Percentiles rank a stretch among this genome's conserved stretches.
These are phyloP conservation scores for Leccinum rimulosum DNA, from an alignment of 768 basidiomycete genomes.

Conservation along the genomic window DNA sequence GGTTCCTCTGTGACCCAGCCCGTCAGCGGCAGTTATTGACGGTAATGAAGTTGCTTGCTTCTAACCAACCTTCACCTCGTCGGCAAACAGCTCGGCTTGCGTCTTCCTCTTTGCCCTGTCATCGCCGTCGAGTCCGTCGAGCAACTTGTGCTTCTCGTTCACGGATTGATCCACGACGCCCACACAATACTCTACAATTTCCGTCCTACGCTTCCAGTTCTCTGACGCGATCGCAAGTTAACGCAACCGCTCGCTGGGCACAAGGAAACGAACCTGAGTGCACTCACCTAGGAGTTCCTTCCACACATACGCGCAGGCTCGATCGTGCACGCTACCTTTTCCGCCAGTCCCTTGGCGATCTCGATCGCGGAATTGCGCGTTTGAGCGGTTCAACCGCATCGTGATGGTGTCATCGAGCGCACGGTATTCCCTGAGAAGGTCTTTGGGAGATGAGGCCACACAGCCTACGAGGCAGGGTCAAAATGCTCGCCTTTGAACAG, in stretches of 20 bases:
- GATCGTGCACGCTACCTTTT: constrained; percentile 60
- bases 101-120: constrained; percentile 46
- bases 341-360: constrained; percentile 49
- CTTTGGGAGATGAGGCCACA: constrained; percentile 39
- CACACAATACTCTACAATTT: constrained; percentile 76
- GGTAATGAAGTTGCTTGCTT: constrained; percentile 28
- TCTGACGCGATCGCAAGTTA: constrained; percentile 33
- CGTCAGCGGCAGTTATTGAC: constrained; percentile 29
- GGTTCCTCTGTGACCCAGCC: constrained; percentile 51
- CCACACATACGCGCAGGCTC: constrained; percentile 77
- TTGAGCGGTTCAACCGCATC: constrained; percentile 79
- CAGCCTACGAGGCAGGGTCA: constrained; percentile 5
- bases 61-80: constrained; percentile 70
- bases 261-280: constrained; percentile 12
- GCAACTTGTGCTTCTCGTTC: constrained; percentile 48
- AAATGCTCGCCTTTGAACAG: constrained; percentile 61
- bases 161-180: constrained; percentile 64
- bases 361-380: constrained; percentile 71
- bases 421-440: constrained; percentile 79
- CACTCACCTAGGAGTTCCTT: constrained; percentile 71
- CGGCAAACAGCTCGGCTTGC: constrained; percentile 57
- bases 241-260: constrained; percentile 16
- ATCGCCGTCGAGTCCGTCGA: constrained; percentile 44
- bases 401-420: constrained; percentile 75
- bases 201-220: constrained; percentile 71